Evolutionary conservation across 306 rosid species (phyloP).

Genomic region (Acacia melanoxylon): DNA sequence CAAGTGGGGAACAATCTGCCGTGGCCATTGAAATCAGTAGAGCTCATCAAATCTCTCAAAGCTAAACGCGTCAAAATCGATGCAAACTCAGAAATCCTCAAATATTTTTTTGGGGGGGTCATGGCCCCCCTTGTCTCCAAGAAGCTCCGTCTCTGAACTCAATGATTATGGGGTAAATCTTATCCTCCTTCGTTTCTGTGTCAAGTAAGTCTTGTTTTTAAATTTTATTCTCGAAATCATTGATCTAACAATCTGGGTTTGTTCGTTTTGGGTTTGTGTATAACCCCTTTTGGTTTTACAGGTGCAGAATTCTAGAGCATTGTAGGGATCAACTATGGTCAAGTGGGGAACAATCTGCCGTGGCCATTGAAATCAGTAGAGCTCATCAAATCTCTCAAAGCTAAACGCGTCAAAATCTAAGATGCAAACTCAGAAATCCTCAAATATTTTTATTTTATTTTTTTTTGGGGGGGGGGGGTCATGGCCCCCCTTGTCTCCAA

Average conservation of each 20-base stretch:
- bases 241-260: neutral
- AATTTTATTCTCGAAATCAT: neutral
- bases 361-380: constrained; percentile 49
- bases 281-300: constrained; percentile 23
- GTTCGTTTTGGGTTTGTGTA: neutral
- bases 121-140: no score
- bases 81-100: constrained; percentile 49
- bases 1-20: constrained; percentile 82
- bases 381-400: constrained; percentile 52
- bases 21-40: constrained; percentile 46
- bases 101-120: no score
- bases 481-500: no score
- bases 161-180: no score
- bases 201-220: constrained; percentile 35
- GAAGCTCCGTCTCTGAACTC: no score
- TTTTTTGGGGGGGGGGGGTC: no score
- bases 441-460: no score
- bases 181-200: constrained; percentile 23
- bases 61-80: constrained; percentile 69
- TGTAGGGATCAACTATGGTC: constrained; percentile 81
- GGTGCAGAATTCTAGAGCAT: constrained; percentile 48
- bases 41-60: constrained; percentile 51
- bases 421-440: constrained; percentile 52
- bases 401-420: constrained; percentile 69
- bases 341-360: constrained; percentile 79